phyloP scores from a whole-genome alignment of 1,139 yeast species.

The Yarrowia galli region DNA sequence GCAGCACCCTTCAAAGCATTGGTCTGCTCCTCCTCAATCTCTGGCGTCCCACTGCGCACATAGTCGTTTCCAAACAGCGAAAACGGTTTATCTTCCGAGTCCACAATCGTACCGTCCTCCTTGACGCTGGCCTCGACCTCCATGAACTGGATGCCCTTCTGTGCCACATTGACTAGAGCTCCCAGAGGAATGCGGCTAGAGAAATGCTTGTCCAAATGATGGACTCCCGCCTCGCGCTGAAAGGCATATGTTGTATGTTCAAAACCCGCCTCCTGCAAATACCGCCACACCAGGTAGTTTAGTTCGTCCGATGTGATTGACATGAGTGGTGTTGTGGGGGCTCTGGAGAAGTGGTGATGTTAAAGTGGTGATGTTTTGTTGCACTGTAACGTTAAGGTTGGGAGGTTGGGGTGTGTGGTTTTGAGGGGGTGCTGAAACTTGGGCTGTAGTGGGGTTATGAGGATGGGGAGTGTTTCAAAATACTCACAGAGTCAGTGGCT shows the following conservation, averaged over 20 bases:
- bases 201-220: constrained; percentile 62
- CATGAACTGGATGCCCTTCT: constrained; percentile 79
- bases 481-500: not conserved
- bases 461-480: not conserved
- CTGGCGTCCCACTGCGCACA: constrained; percentile 14
- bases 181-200: constrained; percentile 68
- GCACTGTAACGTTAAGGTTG: constrained; percentile 5
- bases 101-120: constrained; percentile 37
- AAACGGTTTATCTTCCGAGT: constrained; percentile 44
- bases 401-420: not conserved
- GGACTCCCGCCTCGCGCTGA: constrained; percentile 74
- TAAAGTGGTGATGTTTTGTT: constrained; percentile 34
- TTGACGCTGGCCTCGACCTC: constrained; percentile 61
- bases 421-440: not conserved
- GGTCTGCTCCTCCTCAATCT: constrained; percentile 12
- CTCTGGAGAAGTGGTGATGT: constrained; percentile 17
- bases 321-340: constrained; percentile 54
- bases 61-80: constrained; percentile 51
- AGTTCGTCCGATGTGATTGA: constrained; percentile 84
- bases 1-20: constrained; percentile 6
- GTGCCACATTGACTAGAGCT: constrained; percentile 78
- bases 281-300: constrained; percentile 92
- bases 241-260: constrained; percentile 84
- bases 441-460: not conserved
- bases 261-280: constrained; percentile 77